These are phyloP conservation scores for Talaromyces nanjingensis DNA, from an alignment of 495 filamentous ascomycete genomes.

Conservation along the genomic window DNA sequence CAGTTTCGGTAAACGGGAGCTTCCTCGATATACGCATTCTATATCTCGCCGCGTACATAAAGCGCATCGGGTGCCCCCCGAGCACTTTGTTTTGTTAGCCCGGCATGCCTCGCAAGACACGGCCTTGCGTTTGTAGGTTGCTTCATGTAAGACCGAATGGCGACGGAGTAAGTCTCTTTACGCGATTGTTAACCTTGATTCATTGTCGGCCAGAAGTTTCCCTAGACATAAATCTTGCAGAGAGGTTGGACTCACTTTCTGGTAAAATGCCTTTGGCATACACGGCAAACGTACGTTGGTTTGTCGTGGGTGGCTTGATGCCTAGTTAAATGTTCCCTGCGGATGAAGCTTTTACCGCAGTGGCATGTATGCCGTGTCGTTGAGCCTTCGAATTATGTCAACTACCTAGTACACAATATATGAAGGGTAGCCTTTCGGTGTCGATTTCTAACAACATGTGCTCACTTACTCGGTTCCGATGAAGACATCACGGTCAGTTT, in stretches of 20 bases:
- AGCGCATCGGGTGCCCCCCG: background rate
- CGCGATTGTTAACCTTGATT: background rate
- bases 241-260: background rate
- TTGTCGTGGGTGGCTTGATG: slow-evolving; percentile 7
- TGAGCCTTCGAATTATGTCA: background rate
- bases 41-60: slow-evolving; percentile 2
- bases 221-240: too few relatives aligned
- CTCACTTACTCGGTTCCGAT: background rate
- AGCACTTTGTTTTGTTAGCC: slow-evolving; percentile 8
- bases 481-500: background rate
- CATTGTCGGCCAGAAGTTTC: too few relatives aligned
- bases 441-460: background rate
- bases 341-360: slow-evolving; percentile 7
- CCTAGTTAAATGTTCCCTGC: slow-evolving; percentile 2
- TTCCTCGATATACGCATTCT: background rate
- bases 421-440: too few relatives aligned
- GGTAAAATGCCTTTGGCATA: slow-evolving; percentile 1
- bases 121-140: background rate
- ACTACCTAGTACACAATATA: background rate
- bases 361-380: slow-evolving; percentile 1
- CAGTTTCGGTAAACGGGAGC: background rate
- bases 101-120: slow-evolving; percentile 3
- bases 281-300: background rate
- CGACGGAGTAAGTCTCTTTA: slow-evolving; percentile 5
- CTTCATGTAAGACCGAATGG: background rate